phyloP scores from a whole-genome alignment of 2,329 filamentous ascomycete species.

The Amauroascus verrucosus region DNA sequence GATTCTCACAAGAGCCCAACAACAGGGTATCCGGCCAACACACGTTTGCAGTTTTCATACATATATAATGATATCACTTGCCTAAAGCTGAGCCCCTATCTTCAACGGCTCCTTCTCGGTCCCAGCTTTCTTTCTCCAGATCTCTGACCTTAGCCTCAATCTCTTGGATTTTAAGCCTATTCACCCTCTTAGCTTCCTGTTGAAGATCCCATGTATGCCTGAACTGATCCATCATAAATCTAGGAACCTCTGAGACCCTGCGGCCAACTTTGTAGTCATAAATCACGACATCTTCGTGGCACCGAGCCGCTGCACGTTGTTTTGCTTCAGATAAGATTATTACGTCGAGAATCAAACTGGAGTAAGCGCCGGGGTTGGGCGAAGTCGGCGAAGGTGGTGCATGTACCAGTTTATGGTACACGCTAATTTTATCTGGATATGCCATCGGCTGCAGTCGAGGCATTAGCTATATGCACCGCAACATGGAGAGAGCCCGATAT shows the following conservation, averaged over 20 bases:
- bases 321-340: conserved; percentile 65
- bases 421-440: conserved; percentile 71
- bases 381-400: conserved; percentile 26
- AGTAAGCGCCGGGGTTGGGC: conserved; percentile 21
- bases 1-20: no score
- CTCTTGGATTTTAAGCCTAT: conserved; percentile 44
- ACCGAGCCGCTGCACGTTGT: conserved; percentile 61
- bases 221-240: conserved; percentile 54
- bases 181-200: conserved; percentile 46
- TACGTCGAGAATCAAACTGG: conserved; percentile 42
- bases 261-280: conserved; percentile 59
- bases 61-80: no score
- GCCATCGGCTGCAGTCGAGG: conserved; percentile 56
- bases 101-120: conserved; percentile 60
- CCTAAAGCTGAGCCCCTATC: conserved; percentile 45
- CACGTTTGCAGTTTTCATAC: no score
- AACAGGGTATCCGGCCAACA: not conserved
- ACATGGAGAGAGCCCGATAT: not conserved
- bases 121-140: conserved; percentile 66
- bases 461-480: not conserved
- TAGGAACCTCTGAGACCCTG: conserved; percentile 46
- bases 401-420: conserved; percentile 61
- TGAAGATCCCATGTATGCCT: conserved; percentile 51
- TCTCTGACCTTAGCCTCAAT: conserved; percentile 49
- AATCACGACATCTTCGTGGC: conserved; percentile 65